Evolutionary conservation across 2,329 filamentous ascomycete genomes (phyloP), one percentile per base, ranked within the genome.

Genomic region (Pseudogymnoascus sp.): DNA sequence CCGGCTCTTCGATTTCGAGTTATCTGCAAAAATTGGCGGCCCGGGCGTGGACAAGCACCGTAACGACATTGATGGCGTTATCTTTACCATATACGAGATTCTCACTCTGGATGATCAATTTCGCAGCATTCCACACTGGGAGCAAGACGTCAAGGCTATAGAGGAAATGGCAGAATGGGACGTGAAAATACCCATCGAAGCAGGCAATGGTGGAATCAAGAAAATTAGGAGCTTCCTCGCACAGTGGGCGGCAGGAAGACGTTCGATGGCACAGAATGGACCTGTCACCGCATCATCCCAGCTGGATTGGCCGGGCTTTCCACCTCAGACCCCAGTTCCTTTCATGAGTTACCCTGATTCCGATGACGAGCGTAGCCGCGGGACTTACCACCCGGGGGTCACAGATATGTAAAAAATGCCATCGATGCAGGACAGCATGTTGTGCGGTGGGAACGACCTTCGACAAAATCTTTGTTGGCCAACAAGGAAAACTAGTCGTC

Each of bases 1-100:
- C 10, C 65, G 74, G 65, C 57, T 78, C 1, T 76, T 78, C 57
- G 76, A 78, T 68, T 78, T 78, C 63, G 73, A 14, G 4, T 5
- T 14, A 14, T 1, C 43, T 48, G 43, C 19, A 14, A 23, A 10
- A 23, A 6, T 48, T 23, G 19, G 21, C 2, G 10, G 6, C 5
- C 5, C 43, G 5, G 6, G 13, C 11, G 11, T 4, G 11, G 2
- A 6, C 19, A 11, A 2, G 5, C 2, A 25, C 54, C 60, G 62
- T 51, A 62, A 73, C 67, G 72, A 74, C 67, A 66, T 75, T 64
- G 66, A 67, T 14, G 36, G 64, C 36, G 39, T 72, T 43, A 60
- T 68, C 21, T 68, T 67, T 28, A 63, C 68, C 19, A 13, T 69
- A 43, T 68, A 69, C 61, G 54, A 68, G 63, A 63, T 69, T 6